phyloP scores from a whole-genome alignment of 73 alveolate species.

The Tetrahymena elliotti region DNA sequence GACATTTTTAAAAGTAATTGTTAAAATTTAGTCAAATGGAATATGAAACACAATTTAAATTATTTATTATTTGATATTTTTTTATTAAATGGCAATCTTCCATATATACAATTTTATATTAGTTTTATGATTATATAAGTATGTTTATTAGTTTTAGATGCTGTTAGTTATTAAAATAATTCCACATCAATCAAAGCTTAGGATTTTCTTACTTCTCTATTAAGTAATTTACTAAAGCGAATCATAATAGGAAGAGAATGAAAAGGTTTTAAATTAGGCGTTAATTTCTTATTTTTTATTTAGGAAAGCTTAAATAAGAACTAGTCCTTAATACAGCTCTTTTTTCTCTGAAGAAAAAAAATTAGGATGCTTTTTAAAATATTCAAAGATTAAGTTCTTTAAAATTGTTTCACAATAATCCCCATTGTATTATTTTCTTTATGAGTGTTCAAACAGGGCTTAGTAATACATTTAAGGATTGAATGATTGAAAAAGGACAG shows the following conservation, averaged over 20 bases:
- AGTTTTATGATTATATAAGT: no score
- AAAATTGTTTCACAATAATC: background rate
- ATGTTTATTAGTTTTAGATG: no score
- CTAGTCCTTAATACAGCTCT: background rate
- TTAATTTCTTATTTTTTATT: background rate
- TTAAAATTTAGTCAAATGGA: no score
- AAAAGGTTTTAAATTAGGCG: background rate
- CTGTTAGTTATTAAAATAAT: no score
- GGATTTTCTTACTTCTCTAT: no score
- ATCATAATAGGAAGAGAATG: background rate
- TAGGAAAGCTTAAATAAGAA: background rate
- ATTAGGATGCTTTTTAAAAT: background rate
- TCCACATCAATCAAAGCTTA: no score
- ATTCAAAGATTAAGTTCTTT: background rate
- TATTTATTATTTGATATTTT: no score
- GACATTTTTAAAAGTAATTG: no score
- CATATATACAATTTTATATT: no score
- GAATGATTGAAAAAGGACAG: background rate
- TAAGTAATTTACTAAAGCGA: background rate
- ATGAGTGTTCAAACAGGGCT: background rate
- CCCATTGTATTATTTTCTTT: background rate
- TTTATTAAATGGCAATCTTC: no score
- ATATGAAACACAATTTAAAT: no score
- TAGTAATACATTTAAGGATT: background rate
- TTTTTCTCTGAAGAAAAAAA: background rate